A percentile compares a stretch with the other conserved stretches of the same genome.
phyloP scores from a whole-genome alignment of 2,329 filamentous ascomycete species.

The Talaromyces sp. region DNA sequence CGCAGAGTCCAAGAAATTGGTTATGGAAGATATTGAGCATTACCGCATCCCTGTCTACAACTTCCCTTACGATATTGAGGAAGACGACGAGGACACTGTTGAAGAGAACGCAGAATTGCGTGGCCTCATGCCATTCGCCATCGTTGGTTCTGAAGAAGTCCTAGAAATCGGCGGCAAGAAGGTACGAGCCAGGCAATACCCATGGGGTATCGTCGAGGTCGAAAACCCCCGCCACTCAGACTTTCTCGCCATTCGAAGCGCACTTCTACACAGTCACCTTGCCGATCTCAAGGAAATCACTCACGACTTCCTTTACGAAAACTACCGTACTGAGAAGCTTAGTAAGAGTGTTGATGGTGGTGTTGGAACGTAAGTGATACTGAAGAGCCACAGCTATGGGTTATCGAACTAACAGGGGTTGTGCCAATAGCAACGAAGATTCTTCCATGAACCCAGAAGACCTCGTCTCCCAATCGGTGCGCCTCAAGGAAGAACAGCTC shows the following conservation, averaged over 20 bases:
- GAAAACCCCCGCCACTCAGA: slow-evolving; percentile 99
- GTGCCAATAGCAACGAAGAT: slow-evolving; percentile 51
- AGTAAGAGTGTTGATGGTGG: slow-evolving; percentile 92
- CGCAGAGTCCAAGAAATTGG: slow-evolving; percentile 98
- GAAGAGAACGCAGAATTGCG: slow-evolving; percentile 98
- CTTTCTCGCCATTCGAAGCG: slow-evolving; percentile 94
- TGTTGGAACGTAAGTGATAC: slow-evolving; percentile 70
- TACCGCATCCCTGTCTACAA: slow-evolving; percentile 99
- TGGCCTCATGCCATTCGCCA: slow-evolving; percentile 97
- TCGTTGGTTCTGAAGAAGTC: slow-evolving; percentile 93
- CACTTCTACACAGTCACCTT: slow-evolving; percentile 93
- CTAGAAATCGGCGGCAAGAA: slow-evolving; percentile 90
- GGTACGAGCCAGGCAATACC: slow-evolving; percentile 93
- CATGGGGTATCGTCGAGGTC: slow-evolving; percentile 98
- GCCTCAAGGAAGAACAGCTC: slow-evolving; percentile 98
- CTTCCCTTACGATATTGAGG: slow-evolving; percentile 99
- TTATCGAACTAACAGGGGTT: slow-evolving; percentile 6
- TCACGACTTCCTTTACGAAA: slow-evolving; percentile 99
- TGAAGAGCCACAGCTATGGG: neutral
- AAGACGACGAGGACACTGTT: slow-evolving; percentile 98
- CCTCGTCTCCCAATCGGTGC: slow-evolving; percentile 91
- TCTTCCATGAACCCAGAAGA: slow-evolving; percentile 98
- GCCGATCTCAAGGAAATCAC: slow-evolving; percentile 99
- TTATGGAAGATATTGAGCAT: slow-evolving; percentile 99
- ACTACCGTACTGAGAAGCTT: slow-evolving; percentile 99